Base-by-base conservation (phyloP, 1,139 yeast species). In the Eremothecium cymbalariae region DNA sequence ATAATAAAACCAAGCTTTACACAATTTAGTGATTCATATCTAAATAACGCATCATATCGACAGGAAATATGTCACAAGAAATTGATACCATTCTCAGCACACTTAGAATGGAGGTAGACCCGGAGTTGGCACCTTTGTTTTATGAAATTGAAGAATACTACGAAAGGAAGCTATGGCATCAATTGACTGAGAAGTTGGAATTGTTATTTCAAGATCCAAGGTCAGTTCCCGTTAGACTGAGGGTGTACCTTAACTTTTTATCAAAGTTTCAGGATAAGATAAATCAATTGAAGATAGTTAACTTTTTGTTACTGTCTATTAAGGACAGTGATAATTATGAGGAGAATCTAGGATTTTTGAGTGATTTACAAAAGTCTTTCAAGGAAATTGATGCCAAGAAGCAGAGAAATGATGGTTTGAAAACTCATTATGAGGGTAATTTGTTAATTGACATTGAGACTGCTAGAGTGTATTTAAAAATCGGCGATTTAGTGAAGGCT, bases 101-200 rank as follows among this genome's bases (percentile, higher is more conserved):
- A 3, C 65, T 88, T 39, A 73, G 95, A 41, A 70, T 71, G 57
- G 83, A 79, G 51, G 54, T 47, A 6, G 83, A 77, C 38, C 68
- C 75, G 1, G 75, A 78, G 26, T 73, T 83, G 27, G 69, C 73
- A n/a, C 71, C 76, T 26, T 62, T 75, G 28, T 72, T 82, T 48
- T 79, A 77, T 53, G 76, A 79, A 38, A 72, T 90, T 55, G 97
- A 88, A 55, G 95, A 86, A 50, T 68, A 68, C 43, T 83, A 85
- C 63, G 96, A 88, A 56, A 71, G 95, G 49, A 85, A 84, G 65
- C 68, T 74, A 42, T 74, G 80, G 79, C 77, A 72, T 51, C 94
- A 84, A 63, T 71, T 90, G 54, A 84, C 96, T 2, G 72, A 74
- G 42, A 62, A 74, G 11, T 66, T 90, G 42, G 72, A 71, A 33